Conservation (phyloP, 2,329 filamentous ascomycete species). For the Claviceps sp. region DNA sequence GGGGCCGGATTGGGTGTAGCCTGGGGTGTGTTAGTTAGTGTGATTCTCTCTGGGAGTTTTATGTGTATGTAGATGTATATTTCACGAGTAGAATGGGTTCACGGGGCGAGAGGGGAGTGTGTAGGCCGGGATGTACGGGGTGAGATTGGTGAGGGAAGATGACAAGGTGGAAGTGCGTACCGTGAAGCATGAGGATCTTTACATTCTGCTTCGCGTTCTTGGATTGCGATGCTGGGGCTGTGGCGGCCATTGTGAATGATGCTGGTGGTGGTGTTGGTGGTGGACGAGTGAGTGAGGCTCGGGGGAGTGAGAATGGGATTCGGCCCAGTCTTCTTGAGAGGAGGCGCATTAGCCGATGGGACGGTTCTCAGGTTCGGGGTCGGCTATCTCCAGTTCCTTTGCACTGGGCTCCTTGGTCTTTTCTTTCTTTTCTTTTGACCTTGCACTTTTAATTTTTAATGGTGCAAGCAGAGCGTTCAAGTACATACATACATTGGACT, state of each 20-base stretch:
- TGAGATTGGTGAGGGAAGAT: too few relatives aligned
- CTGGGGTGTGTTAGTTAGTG: slow-evolving; percentile 21
- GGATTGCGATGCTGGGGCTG: background rate
- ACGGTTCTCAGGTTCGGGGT: background rate
- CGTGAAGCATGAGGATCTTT: slow-evolving; percentile 69
- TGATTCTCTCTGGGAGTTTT: too few relatives aligned
- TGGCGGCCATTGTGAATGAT: slow-evolving; percentile 1
- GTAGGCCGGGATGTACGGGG: too few relatives aligned
- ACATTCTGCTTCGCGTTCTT: slow-evolving; percentile 32
- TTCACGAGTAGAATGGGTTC: too few relatives aligned
- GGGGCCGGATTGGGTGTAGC: slow-evolving; percentile 81
- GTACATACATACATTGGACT: too few relatives aligned
- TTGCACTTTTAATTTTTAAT: background rate
- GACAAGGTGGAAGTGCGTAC: slow-evolving; percentile 21
- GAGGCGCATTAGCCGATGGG: background rate
- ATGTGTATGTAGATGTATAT: too few relatives aligned
- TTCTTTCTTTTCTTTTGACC: background rate
- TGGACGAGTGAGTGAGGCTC: background rate
- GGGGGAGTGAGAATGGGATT: background rate
- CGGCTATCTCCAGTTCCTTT: background rate
- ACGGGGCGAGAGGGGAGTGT: too few relatives aligned
- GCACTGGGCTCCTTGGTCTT: background rate
- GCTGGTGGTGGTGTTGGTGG: background rate
- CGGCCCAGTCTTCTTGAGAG: background rate
- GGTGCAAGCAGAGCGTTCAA: too few relatives aligned